Conservation (phyloP, 306 rosid species). For the Nissolia schottii region DNA sequence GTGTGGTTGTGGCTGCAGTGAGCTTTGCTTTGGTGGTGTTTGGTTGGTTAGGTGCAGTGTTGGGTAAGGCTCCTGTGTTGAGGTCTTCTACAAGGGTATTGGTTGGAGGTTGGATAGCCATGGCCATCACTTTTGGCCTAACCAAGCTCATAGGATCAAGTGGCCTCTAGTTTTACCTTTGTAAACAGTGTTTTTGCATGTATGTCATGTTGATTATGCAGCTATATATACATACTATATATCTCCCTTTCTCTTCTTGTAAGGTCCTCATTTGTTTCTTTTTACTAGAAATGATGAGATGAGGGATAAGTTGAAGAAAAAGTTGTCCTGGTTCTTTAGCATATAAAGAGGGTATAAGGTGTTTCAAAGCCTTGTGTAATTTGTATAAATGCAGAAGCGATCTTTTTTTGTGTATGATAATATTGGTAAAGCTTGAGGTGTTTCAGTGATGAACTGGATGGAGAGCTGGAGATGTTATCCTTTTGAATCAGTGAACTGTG, state of each 20-base stretch:
- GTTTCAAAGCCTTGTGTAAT: neutral
- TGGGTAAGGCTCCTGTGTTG: slow-evolving; percentile 62
- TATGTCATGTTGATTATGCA: neutral
- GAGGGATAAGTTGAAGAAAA: slow-evolving; percentile 4
- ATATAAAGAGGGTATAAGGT: neutral
- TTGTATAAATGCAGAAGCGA: neutral
- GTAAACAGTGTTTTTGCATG: slow-evolving; percentile 1
- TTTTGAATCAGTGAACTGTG: neutral
- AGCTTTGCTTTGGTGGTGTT: slow-evolving; percentile 60
- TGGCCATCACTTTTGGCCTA: slow-evolving; percentile 75
- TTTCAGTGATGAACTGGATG: neutral
- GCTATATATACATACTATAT: neutral
- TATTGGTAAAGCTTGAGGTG: neutral
- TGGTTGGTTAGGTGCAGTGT: slow-evolving; percentile 72
- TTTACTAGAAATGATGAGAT: neutral
- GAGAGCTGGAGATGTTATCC: neutral
- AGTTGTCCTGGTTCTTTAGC: neutral
- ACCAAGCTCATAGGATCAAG: slow-evolving; percentile 77
- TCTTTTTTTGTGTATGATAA: neutral
- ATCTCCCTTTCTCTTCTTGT: neutral
- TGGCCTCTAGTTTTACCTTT: slow-evolving; percentile 33
- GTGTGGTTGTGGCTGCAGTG: slow-evolving; percentile 58
- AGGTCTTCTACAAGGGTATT: slow-evolving; percentile 56
- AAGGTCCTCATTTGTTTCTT: neutral
- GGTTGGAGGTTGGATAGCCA: slow-evolving; percentile 93